Evolutionary conservation across 2,329 filamentous ascomycete genomes (phyloP), one percentile per base, ranked within the genome.

Genomic region (Ophiostoma australiae): DNA sequence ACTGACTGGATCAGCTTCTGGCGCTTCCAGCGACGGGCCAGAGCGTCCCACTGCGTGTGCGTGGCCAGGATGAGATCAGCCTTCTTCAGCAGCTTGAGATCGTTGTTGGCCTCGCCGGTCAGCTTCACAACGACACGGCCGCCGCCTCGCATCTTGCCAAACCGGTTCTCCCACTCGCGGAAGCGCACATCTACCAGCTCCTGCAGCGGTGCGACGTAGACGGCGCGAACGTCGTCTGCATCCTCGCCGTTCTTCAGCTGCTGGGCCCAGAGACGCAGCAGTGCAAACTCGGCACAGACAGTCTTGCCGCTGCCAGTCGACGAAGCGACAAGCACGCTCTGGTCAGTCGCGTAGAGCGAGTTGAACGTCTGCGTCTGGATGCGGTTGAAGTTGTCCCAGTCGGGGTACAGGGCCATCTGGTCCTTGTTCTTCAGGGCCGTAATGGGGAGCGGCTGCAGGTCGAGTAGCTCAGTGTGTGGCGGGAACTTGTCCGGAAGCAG

Each of bases 331-430:
- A 99, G 93, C 31, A 97, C 93, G 76, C 96, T 98, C 76, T 98
- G 93, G 78, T 98, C 92, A 0, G 92, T 91, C 67, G 91, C 90
- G 78, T 92, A 98, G 0, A 99, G 83, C 1, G 94, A 93, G 78
- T 97, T 97, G 84, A 98, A 99, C 0, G 93, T 92, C 79, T 99
- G 95, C 0, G 95, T 97, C 80, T 99, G 96, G 15, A 99, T 91
- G 79, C 95, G 95, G 83, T 99, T 99, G 84, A 99, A 99, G 73
- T 91, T 89, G 71, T 89, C 86, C 89, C 93, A 96, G 39, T 90
- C 84, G 3, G 92, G 89, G 78, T 97, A 99, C 27, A 99, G 82
- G 33, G 87, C 85, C 72, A 91, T 86, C 76, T 91, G 97, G 73
- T 97, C 93, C 73, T 91, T 89, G 27, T 87, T 87, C 84, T 98